Conservation (phyloP, 1,284 basidiomycete species). For the Wolfiporia cocos region DNA sequence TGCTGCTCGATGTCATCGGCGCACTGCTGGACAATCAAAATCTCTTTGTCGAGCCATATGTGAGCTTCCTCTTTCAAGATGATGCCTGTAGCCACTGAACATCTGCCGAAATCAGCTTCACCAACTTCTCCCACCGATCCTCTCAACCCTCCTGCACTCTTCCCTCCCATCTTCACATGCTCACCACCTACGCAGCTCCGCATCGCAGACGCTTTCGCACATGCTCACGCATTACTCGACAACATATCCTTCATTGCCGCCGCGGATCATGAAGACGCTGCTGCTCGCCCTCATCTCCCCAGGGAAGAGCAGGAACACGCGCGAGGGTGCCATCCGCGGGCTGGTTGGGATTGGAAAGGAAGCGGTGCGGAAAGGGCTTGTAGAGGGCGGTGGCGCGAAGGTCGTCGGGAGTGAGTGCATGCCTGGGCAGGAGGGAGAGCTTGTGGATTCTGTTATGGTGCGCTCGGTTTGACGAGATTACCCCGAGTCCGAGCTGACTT, state of each 20-base stretch:
- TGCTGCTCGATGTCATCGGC: conserved; percentile 77
- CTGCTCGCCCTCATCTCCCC: conserved; percentile 77
- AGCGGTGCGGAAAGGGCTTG: conserved; percentile 72
- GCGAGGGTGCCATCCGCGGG: conserved; percentile 84
- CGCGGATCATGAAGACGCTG: conserved; percentile 90
- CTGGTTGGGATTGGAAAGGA: conserved; percentile 80
- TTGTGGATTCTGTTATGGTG: conserved; percentile 57
- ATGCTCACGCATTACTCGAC: conserved; percentile 75
- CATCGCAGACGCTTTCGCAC: conserved; percentile 79
- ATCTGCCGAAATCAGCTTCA: conserved; percentile 60
- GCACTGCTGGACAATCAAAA: conserved; percentile 81
- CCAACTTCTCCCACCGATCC: conserved; percentile 90
- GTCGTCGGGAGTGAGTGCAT: conserved; percentile 62
- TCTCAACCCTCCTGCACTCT: conserved; percentile 87
- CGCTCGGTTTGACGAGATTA: conserved; percentile 12
- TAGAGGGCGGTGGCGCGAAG: conserved; percentile 70
- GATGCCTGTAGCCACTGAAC: conserved; percentile 2
- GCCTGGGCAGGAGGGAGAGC: conserved; percentile 33
- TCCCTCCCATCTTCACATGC: conserved; percentile 58
- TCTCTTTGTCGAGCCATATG: conserved; percentile 95
- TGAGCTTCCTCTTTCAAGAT: conserved; percentile 37
- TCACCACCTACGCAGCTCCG: conserved; percentile 64
- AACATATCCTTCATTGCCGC: conserved; percentile 80
- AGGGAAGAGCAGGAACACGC: conserved; percentile 66
- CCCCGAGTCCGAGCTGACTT: neutral